phyloP scores from a whole-genome alignment of 2,329 filamentous ascomycete genomes.

The Fusarium solani-melongenae region DNA sequence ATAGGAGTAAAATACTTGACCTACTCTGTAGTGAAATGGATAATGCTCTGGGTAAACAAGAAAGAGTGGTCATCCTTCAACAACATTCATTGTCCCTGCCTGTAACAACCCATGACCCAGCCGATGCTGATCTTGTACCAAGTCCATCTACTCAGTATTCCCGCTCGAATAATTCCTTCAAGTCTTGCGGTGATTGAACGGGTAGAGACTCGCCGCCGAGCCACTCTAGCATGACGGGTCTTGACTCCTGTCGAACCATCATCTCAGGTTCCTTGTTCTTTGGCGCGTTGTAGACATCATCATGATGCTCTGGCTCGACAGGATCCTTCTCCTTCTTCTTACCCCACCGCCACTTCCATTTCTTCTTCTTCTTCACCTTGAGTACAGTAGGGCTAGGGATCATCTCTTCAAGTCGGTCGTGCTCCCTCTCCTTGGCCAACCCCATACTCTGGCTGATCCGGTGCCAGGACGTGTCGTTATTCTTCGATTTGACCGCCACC shows the following conservation, averaged over 20 bases:
- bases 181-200: neutral
- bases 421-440: conserved; percentile 11
- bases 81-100: neutral
- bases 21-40: neutral
- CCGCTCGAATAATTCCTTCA: conserved; percentile 13
- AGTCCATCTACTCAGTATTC: neutral
- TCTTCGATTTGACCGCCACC: conserved; percentile 11
- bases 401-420: neutral
- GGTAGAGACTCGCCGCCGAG: neutral
- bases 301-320: neutral
- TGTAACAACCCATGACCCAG: neutral
- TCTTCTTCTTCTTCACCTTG: conserved; percentile 12
- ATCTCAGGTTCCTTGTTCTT: neutral
- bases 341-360: conserved; percentile 27
- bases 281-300: neutral
- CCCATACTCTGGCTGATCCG: conserved; percentile 16
- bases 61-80: neutral
- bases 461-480: neutral
- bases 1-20: neutral
- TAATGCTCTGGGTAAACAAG: neutral
- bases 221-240: conserved; percentile 1
- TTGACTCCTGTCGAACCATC: neutral
- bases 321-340: neutral
- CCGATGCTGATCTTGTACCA: neutral
- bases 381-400: neutral